phyloP scores from a whole-genome alignment of 805 yeast genomes.

The Starmerella asiatica region DNA sequence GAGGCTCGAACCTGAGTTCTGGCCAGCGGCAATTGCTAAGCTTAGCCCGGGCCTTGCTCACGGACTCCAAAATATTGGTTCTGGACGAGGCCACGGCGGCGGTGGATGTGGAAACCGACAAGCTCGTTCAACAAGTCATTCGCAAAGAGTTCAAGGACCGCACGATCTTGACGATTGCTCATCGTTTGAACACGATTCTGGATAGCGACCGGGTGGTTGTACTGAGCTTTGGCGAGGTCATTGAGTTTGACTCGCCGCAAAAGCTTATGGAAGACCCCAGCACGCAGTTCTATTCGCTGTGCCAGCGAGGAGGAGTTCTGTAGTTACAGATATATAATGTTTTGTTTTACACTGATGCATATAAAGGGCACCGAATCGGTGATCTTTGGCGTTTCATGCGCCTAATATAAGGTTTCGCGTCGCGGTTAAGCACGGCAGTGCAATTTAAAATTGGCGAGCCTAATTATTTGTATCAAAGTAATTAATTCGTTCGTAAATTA shows the following conservation, averaged over 20 bases:
- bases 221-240: constrained; percentile 56
- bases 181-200: constrained; percentile 72
- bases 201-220: constrained; percentile 72
- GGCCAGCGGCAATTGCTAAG: constrained; percentile 84
- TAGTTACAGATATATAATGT: no score
- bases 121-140: constrained; percentile 65
- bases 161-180: constrained; percentile 82
- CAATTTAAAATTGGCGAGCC: no score
- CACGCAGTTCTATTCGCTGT: constrained; percentile 65
- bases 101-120: constrained; percentile 77
- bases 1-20: constrained; percentile 73
- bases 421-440: no score
- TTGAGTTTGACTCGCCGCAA: constrained; percentile 65
- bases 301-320: constrained; percentile 58
- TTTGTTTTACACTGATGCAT: no score
- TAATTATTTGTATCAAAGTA: no score
- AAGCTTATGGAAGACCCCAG: constrained; percentile 50
- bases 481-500: no score
- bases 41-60: constrained; percentile 67
- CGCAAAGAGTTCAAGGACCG: constrained; percentile 56
- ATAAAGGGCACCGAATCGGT: no score
- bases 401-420: no score
- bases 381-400: no score
- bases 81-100: constrained; percentile 87
- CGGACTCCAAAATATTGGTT: constrained; percentile 60